phyloP scores from a whole-genome alignment of 352 stramenopile species.

The Porosira glacialis region DNA sequence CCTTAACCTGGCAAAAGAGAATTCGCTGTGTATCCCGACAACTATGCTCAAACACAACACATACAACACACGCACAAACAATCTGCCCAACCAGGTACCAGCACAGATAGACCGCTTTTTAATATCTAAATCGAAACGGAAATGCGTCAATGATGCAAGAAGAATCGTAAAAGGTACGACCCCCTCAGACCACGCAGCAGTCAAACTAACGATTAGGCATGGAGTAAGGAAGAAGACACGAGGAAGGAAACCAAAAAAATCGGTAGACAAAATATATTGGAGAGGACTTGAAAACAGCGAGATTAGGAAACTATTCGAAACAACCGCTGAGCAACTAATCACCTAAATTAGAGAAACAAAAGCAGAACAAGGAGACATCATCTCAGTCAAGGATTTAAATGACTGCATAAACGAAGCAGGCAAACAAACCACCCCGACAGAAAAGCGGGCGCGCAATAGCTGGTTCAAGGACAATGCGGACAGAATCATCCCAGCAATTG shows the following conservation, averaged over 20 bases:
- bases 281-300: background rate
- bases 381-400: background rate
- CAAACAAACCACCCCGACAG: background rate
- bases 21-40: constrained; percentile 1
- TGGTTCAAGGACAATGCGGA: background rate
- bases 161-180: background rate
- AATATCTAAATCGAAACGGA: background rate
- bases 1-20: background rate
- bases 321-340: background rate
- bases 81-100: background rate
- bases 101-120: background rate
- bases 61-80: constrained; percentile 1
- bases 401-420: background rate
- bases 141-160: background rate
- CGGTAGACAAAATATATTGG: background rate
- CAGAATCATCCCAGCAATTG: background rate
- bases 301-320: background rate
- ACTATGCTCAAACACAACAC: constrained; percentile 12
- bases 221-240: background rate
- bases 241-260: background rate
- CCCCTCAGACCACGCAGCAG: background rate
- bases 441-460: too few species aligned
- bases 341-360: background rate
- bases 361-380: too few species aligned
- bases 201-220: background rate